Conservation (phyloP, 306 rosid genomes). For the Quercus glauca region DNA sequence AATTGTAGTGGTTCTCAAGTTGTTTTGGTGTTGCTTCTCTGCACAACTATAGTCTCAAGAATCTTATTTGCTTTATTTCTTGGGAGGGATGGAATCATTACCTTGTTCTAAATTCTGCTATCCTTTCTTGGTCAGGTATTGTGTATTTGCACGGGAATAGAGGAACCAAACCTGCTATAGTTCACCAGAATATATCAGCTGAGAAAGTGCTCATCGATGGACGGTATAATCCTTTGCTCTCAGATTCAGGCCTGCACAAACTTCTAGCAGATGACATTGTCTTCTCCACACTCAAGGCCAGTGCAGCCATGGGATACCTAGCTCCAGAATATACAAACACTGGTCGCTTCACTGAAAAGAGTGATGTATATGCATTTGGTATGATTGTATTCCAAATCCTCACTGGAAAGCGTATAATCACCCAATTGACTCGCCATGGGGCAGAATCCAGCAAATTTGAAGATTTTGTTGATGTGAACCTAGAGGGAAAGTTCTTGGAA, state of each 20-base stretch:
- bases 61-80: background rate
- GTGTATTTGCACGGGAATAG: constrained; percentile 57
- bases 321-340: constrained; percentile 77
- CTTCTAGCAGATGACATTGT: constrained; percentile 81
- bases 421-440: constrained; percentile 34
- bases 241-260: constrained; percentile 77
- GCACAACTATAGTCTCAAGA: background rate
- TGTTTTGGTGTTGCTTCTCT: background rate
- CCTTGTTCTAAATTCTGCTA: background rate
- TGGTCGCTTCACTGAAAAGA: constrained; percentile 66
- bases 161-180: constrained; percentile 39
- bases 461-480: constrained; percentile 59
- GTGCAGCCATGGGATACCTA: constrained; percentile 88
- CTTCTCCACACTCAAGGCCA: constrained; percentile 72
- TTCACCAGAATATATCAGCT: constrained; percentile 81
- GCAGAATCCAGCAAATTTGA: constrained; percentile 36
- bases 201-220: constrained; percentile 66
- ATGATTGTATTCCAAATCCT: constrained; percentile 73
- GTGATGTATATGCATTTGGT: constrained; percentile 85
- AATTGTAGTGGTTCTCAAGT: background rate
- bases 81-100: background rate
- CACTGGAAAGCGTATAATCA: constrained; percentile 52
- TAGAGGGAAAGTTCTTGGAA: constrained; percentile 61
- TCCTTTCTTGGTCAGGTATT: constrained; percentile 54
- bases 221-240: constrained; percentile 52